These are phyloP conservation scores for Pleurotus salmoneostramineus DNA, from an alignment of 768 basidiomycete species.

Conservation along the genomic window DNA sequence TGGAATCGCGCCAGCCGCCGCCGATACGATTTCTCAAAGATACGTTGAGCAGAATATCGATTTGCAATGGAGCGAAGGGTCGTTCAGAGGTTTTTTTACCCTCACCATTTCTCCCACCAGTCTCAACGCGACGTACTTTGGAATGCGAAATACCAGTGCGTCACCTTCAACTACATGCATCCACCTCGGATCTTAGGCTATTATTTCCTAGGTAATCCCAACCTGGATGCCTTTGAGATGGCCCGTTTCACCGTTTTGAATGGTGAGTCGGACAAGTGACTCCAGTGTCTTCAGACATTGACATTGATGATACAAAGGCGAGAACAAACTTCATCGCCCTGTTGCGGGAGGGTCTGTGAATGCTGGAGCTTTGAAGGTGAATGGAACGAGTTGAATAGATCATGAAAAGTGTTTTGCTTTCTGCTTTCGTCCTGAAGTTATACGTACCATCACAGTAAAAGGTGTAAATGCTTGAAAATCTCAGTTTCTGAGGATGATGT, in stretches of 20 bases:
- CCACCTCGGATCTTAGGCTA: too few species aligned
- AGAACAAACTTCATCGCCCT: constrained; percentile 43
- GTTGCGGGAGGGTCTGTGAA: constrained; percentile 43
- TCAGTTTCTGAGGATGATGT: too few species aligned
- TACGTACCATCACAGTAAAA: too few species aligned
- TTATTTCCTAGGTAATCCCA: constrained; percentile 27
- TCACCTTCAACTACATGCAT: too few species aligned
- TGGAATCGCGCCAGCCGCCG: constrained; percentile 28
- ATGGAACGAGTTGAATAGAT: constrained; percentile 1
- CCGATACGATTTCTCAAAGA: constrained; percentile 30
- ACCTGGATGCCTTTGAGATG: constrained; percentile 35
- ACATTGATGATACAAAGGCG: constrained; percentile 16
- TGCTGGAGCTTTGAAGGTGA: constrained; percentile 40
- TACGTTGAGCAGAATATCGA: constrained; percentile 40
- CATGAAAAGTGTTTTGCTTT: not conserved
- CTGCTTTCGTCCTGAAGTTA: too few species aligned
- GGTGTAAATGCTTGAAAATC: too few species aligned
- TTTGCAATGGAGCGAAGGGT: constrained; percentile 59
- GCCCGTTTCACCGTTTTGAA: constrained; percentile 36
- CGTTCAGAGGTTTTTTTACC: constrained; percentile 57
- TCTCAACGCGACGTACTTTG: constrained; percentile 51
- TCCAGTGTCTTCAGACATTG: not conserved
- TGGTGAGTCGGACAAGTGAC: not conserved
- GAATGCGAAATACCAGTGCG: constrained; percentile 22
- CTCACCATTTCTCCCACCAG: constrained; percentile 39